A percentile compares a stretch with the other conserved stretches of the same genome.
Evolutionary conservation across 228 moss, liverwort and hornwort genomes (phyloP).

Genomic region (Sphagnum fallax): DNA sequence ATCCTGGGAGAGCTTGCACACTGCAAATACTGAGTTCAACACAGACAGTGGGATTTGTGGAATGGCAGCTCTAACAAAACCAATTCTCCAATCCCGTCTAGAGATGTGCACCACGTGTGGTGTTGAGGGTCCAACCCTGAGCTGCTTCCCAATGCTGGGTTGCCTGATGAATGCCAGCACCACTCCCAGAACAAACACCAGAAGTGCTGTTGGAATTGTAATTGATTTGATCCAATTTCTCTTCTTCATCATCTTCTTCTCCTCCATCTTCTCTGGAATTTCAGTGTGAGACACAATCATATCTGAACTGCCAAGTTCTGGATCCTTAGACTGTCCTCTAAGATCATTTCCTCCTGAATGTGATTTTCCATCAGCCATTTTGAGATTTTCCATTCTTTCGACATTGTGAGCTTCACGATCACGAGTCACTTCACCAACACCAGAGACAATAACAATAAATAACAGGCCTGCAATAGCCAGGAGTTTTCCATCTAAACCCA

Average conservation of each 20-base stretch:
- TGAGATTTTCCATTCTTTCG: neutral
- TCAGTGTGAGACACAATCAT: neutral
- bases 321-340: conserved; percentile 6
- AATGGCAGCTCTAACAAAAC: conserved; percentile 59
- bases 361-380: neutral
- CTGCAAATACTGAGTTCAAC: conserved; percentile 77
- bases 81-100: conserved; percentile 62
- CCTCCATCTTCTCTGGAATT: neutral
- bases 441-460: conserved; percentile 52
- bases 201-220: conserved; percentile 47
- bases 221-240: conserved; percentile 19
- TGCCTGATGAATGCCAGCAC: conserved; percentile 50
- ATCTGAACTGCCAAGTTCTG: too few relatives aligned
- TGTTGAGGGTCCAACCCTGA: conserved; percentile 44
- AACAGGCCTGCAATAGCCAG: conserved; percentile 49
- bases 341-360: neutral
- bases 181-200: conserved; percentile 55
- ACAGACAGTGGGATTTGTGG: conserved; percentile 75
- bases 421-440: conserved; percentile 5
- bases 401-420: neutral
- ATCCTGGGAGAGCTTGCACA: conserved; percentile 78
- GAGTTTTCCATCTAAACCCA: conserved; percentile 53
- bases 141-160: conserved; percentile 25
- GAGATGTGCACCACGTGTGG: conserved; percentile 37
- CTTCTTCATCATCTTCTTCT: conserved; percentile 18